These are phyloP conservation scores for Trichophyton equinum DNA, from an alignment of 2,329 filamentous ascomycete species.

Conservation along the genomic window DNA sequence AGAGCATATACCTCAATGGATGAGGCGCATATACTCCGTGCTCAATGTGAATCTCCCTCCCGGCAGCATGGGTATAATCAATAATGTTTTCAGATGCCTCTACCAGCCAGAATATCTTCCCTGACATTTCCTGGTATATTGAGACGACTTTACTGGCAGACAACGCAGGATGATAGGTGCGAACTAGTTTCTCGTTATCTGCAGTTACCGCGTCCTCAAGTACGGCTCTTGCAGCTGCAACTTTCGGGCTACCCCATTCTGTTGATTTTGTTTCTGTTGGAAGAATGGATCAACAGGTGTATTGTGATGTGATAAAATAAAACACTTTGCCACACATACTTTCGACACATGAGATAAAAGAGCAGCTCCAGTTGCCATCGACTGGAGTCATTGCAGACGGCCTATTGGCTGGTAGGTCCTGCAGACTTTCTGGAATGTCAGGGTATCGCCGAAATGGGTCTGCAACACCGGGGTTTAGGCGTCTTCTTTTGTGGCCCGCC, in stretches of 20 bases:
- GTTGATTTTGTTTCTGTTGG: not conserved
- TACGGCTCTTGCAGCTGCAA: not conserved
- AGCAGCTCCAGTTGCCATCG: not conserved
- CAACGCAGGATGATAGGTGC: not conserved
- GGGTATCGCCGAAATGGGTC: not conserved
- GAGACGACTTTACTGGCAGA: not conserved
- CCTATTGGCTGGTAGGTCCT: not conserved
- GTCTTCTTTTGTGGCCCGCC: not conserved
- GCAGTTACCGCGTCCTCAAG: not conserved
- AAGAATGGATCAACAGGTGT: not conserved
- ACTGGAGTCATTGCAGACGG: not conserved
- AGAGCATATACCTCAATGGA: not conserved
- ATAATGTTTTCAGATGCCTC: not conserved
- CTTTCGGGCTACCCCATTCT: not conserved
- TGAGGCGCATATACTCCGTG: not conserved
- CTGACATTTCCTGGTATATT: not conserved
- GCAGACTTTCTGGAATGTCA: not conserved
- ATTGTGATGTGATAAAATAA: not conserved
- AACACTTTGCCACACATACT: not conserved
- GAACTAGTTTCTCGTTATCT: not conserved
- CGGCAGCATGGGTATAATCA: not conserved
- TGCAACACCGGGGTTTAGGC: not conserved
- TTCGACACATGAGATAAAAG: not conserved
- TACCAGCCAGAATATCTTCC: not conserved
- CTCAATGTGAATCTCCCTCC: not conserved